These are phyloP conservation scores for Viridothelium virens DNA, from an alignment of 495 filamentous ascomycete species.

Conservation along the genomic window DNA sequence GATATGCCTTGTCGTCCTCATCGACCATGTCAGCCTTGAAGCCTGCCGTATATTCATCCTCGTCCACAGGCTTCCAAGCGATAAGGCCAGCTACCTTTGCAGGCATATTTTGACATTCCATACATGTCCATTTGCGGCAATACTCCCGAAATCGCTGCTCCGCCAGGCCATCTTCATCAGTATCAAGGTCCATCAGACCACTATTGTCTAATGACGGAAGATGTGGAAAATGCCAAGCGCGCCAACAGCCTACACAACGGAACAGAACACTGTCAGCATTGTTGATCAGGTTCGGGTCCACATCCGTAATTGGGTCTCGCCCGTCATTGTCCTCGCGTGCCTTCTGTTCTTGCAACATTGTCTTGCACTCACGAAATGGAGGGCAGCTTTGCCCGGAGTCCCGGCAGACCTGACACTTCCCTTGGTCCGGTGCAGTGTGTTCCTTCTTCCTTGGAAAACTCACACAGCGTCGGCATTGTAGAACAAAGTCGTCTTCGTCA, in stretches of 20 bases:
- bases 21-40: slow-evolving; percentile 47
- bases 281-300: slow-evolving; percentile 60
- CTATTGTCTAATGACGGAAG: slow-evolving; percentile 45
- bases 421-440: slow-evolving; percentile 55
- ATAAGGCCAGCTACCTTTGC: slow-evolving; percentile 63
- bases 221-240: slow-evolving; percentile 79
- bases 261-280: slow-evolving; percentile 70
- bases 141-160: slow-evolving; percentile 54
- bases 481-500: slow-evolving; percentile 62
- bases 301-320: slow-evolving; percentile 60
- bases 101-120: slow-evolving; percentile 53
- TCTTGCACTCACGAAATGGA: slow-evolving; percentile 62
- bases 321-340: slow-evolving; percentile 68
- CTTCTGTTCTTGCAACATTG: slow-evolving; percentile 72
- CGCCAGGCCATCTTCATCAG: slow-evolving; percentile 38
- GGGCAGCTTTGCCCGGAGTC: slow-evolving; percentile 52
- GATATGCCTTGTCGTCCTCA: slow-evolving; percentile 75
- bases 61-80: slow-evolving; percentile 71
- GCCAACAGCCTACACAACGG: slow-evolving; percentile 63
- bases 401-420: slow-evolving; percentile 62
- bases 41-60: slow-evolving; percentile 42
- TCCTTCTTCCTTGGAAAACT: slow-evolving; percentile 60
- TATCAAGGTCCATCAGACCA: slow-evolving; percentile 32
- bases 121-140: slow-evolving; percentile 61
- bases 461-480: slow-evolving; percentile 86